Base-by-base conservation (phyloP, 495 filamentous ascomycete genomes). In the Patellaria atrata region DNA sequence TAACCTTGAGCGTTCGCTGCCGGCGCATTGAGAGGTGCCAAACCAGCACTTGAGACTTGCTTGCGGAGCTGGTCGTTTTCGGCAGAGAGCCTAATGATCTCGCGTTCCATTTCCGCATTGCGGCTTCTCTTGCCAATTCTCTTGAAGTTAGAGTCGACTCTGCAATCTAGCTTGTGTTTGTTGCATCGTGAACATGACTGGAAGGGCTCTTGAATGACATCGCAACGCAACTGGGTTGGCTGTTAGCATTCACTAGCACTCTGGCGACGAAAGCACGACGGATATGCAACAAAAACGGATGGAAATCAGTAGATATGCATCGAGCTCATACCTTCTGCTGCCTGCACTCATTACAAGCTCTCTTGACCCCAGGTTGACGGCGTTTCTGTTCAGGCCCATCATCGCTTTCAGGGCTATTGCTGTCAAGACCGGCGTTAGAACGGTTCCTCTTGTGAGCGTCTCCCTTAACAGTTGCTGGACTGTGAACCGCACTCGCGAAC, bases 141-240 rank as follows among this genome's bases (percentile, higher is more conserved):
- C 60, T 89, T 91, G 62, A 94, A 94, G 51, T 86, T 85, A 41
- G 79, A 80, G 54, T 92, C 82, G 53, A 94, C 92, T 48, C 83
- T 83, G 67, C 86, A 94, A 16, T 75, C 71, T 38, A 93, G 79
- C 48, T 76, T 79, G 38, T 91, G 68, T 47, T 83, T 82, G 51
- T 71, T 76, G 62, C 86, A 94, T 44, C 86, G 68, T 19, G 74
- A 77, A 58, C 86, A 94, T 42, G 73, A 66, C 30, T 68, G 65
- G 57, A 83, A 92, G 4, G 82, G 80, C 35, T 84, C 81, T 61
- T 87, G 80, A 28, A 82, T 62, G 37, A 93, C 85, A 67, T 93
- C 79, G 67, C 86, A 94, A 46, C 80, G 78, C 37, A 91, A 67
- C 82, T 86, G 44, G 38, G 31, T 21, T 13, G 26, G 21, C n/a